These are phyloP conservation scores for Hyaloscypha finlandica DNA, from an alignment of 495 filamentous ascomycete species.

Conservation along the genomic window DNA sequence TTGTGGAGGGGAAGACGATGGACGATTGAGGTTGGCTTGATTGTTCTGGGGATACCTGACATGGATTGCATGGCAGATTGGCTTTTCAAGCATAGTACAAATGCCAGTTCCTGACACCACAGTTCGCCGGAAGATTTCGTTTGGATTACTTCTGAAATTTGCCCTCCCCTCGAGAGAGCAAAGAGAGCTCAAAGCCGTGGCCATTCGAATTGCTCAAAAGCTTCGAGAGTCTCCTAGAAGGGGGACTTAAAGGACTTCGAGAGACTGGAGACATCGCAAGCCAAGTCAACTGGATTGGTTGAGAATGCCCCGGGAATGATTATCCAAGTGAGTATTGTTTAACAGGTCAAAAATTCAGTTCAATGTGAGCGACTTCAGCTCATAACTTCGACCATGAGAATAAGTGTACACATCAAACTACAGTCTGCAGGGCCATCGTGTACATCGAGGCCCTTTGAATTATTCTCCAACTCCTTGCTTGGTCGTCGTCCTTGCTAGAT, in stretches of 20 bases:
- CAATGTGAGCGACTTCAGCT: background rate
- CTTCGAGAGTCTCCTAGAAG: background rate
- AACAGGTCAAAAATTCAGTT: background rate
- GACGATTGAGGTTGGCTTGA: background rate
- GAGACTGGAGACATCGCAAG: background rate
- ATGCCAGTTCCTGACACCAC: background rate
- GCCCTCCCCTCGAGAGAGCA: background rate
- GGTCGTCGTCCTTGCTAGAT: too few species aligned
- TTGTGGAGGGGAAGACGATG: background rate
- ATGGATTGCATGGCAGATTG: background rate
- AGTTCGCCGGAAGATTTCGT: background rate
- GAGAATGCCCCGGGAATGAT: background rate
- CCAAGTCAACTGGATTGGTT: background rate
- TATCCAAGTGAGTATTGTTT: background rate
- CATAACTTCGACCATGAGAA: background rate
- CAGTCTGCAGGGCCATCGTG: background rate
- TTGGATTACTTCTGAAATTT: background rate
- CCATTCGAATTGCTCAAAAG: background rate
- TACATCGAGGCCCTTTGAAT: background rate
- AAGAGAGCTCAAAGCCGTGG: too few species aligned
- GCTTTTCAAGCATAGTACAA: background rate
- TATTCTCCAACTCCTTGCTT: background rate
- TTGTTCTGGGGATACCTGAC: background rate
- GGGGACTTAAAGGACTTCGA: background rate
- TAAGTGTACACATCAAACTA: background rate